These are phyloP conservation scores for Fusarium nematophilum DNA, from an alignment of 2,329 filamentous ascomycete species.

Conservation along the genomic window DNA sequence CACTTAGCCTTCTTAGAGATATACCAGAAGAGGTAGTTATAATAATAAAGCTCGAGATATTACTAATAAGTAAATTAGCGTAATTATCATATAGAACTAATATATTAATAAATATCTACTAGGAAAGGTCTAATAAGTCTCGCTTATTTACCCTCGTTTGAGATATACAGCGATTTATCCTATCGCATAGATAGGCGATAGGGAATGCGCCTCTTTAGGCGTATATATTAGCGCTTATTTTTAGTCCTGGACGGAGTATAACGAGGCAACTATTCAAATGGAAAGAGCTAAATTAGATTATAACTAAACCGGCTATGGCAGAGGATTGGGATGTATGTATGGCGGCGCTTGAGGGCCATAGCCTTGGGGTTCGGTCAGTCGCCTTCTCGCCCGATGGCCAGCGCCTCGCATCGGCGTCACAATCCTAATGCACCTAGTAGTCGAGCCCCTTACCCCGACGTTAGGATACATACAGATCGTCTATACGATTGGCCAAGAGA, in stretches of 20 bases:
- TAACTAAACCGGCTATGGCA: background rate
- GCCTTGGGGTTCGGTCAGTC: no score
- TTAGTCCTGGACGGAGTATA: constrained; percentile 45
- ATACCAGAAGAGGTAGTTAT: constrained; percentile 37
- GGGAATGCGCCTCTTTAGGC: constrained; percentile 45
- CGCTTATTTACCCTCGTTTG: constrained; percentile 27
- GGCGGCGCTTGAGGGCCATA: no score
- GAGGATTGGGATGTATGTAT: no score
- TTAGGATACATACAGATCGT: no score
- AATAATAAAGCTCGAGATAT: constrained; percentile 33
- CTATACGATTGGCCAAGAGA: background rate
- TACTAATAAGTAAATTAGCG: constrained; percentile 18
- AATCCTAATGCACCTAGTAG: no score
- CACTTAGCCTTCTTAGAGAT: constrained; percentile 3
- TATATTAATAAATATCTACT: background rate
- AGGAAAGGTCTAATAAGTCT: background rate
- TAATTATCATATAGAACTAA: background rate
- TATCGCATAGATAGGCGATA: constrained; percentile 39
- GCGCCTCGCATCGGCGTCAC: no score
- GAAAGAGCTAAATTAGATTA: background rate
- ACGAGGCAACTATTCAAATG: constrained; percentile 16
- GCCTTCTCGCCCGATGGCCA: no score
- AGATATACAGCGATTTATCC: constrained; percentile 47
- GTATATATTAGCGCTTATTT: constrained; percentile 48
- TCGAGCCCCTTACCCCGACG: no score